Base-by-base conservation (phyloP, 345 rosid species). In the Gossypium longicalyx region DNA sequence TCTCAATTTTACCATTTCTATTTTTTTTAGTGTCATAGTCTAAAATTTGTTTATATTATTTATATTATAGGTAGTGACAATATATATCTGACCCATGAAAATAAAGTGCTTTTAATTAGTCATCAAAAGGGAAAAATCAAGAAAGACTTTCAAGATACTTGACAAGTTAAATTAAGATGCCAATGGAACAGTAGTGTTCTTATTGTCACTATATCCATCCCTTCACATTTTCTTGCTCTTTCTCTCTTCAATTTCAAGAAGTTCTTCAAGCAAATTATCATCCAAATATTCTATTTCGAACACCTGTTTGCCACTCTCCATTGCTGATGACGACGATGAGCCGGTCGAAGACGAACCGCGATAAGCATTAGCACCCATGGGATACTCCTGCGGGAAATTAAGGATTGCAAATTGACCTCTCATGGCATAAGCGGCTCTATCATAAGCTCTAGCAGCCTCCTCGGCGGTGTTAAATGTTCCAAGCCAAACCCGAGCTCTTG, bases 391-490 rank as follows among this genome's bases (percentile, higher is more conserved):
- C 57, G 57, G 94, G 72, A 93, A 93, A 76, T 93, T 93, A n/a
- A 93, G 83, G 70, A 91, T 76, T 3, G 98, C 95, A 22, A 88
- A 76, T 63, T 85, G 92, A 25, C 98, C 97, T 78, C 97, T 86
- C 97, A 93, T 93, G 67, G 88, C 74, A 70, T 84, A 91, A 7
- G 98, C 95, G 0, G 98, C 97, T 56, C 88, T 82, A 58, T 93
- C 98, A 44, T 93, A 93, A 1, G 97, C 98, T 77, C 98, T 25
- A 41, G 95, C 97, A 0, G 98, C 98, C n/a, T 91, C 97, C 74
- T 93, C 95, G 0, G 97, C 98, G 0, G 98, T 87, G 77, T 85
- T 87, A 76, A 89, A 93, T 2, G 98, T 93, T 13, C 98, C 98
- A 0, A 93, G 88, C 98, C 98, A 93, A 25, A 93, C 78, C 10